These are phyloP conservation scores for Nakazawaea ernobii DNA, from an alignment of 805 yeast genomes.

Conservation along the genomic window DNA sequence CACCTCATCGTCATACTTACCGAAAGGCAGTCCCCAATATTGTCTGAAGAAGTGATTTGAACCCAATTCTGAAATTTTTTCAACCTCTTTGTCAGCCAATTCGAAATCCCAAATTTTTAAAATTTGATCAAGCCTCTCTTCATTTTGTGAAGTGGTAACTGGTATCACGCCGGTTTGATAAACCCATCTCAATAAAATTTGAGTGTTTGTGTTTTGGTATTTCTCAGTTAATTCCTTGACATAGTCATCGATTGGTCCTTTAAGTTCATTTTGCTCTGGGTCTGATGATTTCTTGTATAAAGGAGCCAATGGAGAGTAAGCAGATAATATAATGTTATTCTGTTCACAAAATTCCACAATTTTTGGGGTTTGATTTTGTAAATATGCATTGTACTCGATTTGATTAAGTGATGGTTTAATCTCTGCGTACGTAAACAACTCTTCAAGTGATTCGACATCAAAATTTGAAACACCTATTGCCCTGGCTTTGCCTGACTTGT, in stretches of 20 bases:
- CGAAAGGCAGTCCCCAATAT: conserved; percentile 18
- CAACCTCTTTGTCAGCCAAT: conserved; percentile 24
- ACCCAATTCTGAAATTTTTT: conserved; percentile 21
- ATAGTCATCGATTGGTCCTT: conserved; percentile 32
- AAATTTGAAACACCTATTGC: conserved; percentile 76
- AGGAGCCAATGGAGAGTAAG: conserved; percentile 76
- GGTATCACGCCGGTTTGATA: conserved; percentile 40
- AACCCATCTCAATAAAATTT: conserved; percentile 65
- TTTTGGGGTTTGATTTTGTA: conserved; percentile 58
- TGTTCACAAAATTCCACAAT: conserved; percentile 43
- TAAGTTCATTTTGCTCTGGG: conserved; percentile 1
- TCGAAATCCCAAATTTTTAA: conserved; percentile 29
- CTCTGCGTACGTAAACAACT: conserved; percentile 41
- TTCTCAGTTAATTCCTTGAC: conserved; percentile 41
- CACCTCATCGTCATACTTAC: conserved; percentile 11
- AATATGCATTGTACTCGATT: conserved; percentile 68
- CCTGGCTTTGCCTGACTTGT: conserved; percentile 42
- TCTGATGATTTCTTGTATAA: conserved; percentile 41
- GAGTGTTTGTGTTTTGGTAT: conserved; percentile 52
- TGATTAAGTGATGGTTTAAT: conserved; percentile 68
- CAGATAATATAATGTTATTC: conserved; percentile 53
- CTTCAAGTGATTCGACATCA: conserved; percentile 45
- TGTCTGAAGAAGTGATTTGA: conserved; percentile 19
- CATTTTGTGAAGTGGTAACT: conserved; percentile 39
- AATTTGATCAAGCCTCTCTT: conserved; percentile 31